A percentile compares a stretch with the other conserved stretches of the same genome.
phyloP scores from a whole-genome alignment of 2,329 filamentous ascomycete species.

The Sporothrix curviconia region DNA sequence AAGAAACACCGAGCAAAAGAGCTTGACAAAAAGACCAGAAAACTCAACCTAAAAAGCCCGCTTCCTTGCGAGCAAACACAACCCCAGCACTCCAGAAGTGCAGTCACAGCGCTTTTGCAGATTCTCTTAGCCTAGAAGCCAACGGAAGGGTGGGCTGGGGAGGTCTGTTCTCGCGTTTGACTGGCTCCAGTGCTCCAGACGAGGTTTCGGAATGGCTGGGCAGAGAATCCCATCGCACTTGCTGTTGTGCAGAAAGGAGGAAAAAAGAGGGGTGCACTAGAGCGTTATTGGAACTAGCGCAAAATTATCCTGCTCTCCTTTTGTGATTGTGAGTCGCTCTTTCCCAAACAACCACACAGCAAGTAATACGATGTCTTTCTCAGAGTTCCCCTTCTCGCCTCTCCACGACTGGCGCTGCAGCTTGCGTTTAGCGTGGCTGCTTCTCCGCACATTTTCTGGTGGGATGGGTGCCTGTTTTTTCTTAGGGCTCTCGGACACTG shows the following conservation, averaged over 20 bases:
- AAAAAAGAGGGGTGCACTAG: slow-evolving; percentile 2
- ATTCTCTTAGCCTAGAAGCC: too few relatives aligned
- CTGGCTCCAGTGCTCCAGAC: too few relatives aligned
- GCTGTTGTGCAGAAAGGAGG: background rate
- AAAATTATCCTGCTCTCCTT: background rate
- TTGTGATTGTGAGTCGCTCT: background rate
- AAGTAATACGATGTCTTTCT: background rate
- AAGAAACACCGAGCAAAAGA: slow-evolving; percentile 2
- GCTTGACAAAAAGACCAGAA: too few relatives aligned
- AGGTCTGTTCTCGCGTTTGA: too few relatives aligned
- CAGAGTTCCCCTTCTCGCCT: too few relatives aligned
- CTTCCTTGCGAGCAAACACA: too few relatives aligned
- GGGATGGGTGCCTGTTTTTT: slow-evolving; percentile 3
- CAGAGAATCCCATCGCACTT: too few relatives aligned
- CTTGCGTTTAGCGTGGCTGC: slow-evolving; percentile 13
- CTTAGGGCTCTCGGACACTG: background rate
- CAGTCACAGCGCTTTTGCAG: too few relatives aligned
- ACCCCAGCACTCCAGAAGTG: too few relatives aligned
- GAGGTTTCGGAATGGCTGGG: slow-evolving; percentile 20
- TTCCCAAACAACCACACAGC: background rate
- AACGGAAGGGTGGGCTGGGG: too few relatives aligned
- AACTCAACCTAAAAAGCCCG: too few relatives aligned
- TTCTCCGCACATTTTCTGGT: slow-evolving; percentile 16
- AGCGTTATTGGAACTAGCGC: background rate
- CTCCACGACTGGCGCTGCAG: background rate